Evolutionary conservation across 306 rosid genomes (phyloP).

Genomic region (Cicer chorassanicum): DNA sequence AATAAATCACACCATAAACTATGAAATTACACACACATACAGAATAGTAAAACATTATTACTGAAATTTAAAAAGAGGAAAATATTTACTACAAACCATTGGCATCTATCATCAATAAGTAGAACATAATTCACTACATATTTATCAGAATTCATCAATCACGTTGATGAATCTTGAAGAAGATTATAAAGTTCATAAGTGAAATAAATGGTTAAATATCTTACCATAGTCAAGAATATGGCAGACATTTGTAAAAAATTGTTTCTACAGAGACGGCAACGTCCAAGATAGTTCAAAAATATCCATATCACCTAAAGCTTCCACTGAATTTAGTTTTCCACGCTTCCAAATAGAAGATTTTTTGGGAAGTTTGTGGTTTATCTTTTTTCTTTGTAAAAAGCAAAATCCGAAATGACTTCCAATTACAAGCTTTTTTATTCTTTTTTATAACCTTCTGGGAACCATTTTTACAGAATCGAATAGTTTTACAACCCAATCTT

Average conservation of each 20-base stretch:
- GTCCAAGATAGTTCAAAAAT: slow-evolving; percentile 79
- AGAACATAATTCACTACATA: too few relatives aligned
- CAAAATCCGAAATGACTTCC: too few relatives aligned
- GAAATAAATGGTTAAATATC: slow-evolving; percentile 34
- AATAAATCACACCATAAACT: slow-evolving; percentile 36
- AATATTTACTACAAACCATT: not conserved
- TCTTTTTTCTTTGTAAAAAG: too few relatives aligned
- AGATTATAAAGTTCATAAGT: too few relatives aligned
- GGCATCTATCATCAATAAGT: too few relatives aligned
- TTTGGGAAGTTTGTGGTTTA: too few relatives aligned
- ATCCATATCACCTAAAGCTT: slow-evolving; percentile 88
- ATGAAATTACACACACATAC: not conserved
- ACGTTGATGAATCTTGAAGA: too few relatives aligned
- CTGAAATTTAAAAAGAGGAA: not conserved
- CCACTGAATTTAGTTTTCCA: slow-evolving; percentile 64
- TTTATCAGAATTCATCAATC: too few relatives aligned
- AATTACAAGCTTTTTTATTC: too few relatives aligned
- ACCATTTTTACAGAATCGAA: slow-evolving; percentile 13
- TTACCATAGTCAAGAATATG: slow-evolving; percentile 92
- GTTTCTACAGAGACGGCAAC: slow-evolving; percentile 69
- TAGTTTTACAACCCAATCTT: too few relatives aligned
- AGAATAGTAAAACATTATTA: not conserved
- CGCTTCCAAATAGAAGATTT: too few relatives aligned
- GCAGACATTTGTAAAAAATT: slow-evolving; percentile 74
- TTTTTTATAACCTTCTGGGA: slow-evolving; percentile 35